These are phyloP conservation scores for Cercospora canescens DNA, from an alignment of 2,329 filamentous ascomycete genomes.

Conservation along the genomic window DNA sequence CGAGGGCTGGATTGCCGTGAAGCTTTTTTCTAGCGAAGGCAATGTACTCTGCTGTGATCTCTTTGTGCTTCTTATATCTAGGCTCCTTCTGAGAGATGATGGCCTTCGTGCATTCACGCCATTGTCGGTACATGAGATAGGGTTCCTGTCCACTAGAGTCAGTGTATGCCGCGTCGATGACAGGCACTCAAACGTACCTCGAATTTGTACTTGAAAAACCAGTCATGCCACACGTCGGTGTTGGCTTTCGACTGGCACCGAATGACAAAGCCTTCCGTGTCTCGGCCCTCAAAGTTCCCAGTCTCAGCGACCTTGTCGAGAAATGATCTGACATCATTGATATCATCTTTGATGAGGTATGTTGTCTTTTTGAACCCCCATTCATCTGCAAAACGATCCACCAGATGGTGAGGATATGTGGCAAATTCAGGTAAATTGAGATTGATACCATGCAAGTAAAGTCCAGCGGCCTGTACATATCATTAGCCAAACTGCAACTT, in stretches of 20 bases:
- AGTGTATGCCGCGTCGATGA: background rate
- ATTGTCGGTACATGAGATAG: conserved; percentile 97
- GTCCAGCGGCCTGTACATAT: conserved; percentile 61
- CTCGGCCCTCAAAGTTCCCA: conserved; percentile 83
- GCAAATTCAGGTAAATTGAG: conserved; percentile 89
- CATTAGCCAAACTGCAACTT: background rate
- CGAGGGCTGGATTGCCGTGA: conserved; percentile 65
- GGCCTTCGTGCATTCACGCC: conserved; percentile 94
- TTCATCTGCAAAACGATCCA: conserved; percentile 83
- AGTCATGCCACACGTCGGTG: conserved; percentile 68
- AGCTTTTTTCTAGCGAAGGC: conserved; percentile 76
- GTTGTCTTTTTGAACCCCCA: conserved; percentile 95
- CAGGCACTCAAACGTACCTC: conserved; percentile 48
- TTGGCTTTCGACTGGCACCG: conserved; percentile 68
- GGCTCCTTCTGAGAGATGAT: conserved; percentile 75
- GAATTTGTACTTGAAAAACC: conserved; percentile 99
- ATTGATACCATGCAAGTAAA: conserved; percentile 96
- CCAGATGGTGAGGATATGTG: conserved; percentile 79
- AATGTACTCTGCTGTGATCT: conserved; percentile 90
- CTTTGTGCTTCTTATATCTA: conserved; percentile 79
- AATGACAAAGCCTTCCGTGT: conserved; percentile 96
- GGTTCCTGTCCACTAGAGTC: conserved; percentile 59
- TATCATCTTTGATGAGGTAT: conserved; percentile 73
- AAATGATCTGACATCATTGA: conserved; percentile 73
- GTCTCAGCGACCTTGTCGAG: conserved; percentile 83